These are phyloP conservation scores for Mortierella claussenii DNA, from an alignment of 192 early-diverging fungal species.

Conservation along the genomic window DNA sequence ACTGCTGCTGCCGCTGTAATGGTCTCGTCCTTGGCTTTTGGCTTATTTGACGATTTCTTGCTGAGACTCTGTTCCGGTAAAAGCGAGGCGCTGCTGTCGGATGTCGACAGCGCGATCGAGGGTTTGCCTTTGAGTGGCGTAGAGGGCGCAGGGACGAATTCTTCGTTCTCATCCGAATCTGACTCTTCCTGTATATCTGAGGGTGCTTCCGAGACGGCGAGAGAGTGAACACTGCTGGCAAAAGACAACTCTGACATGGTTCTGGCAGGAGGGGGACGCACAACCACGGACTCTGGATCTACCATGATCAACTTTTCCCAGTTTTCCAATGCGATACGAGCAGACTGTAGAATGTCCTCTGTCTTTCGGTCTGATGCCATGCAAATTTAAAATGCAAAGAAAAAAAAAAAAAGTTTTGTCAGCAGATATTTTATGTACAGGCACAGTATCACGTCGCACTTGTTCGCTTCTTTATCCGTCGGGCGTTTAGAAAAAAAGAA, in stretches of 20 bases:
- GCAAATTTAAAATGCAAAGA: background rate
- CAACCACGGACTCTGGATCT: slow-evolving; percentile 26
- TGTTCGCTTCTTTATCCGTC: background rate
- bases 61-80: background rate
- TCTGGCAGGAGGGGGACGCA: slow-evolving; percentile 38
- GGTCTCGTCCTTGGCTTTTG: background rate
- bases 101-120: slow-evolving; percentile 21
- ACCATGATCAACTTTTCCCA: slow-evolving; percentile 48
- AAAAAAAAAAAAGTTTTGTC: slow-evolving; percentile 1
- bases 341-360: slow-evolving; percentile 45
- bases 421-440: no score
- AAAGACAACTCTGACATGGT: slow-evolving; percentile 4
- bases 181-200: slow-evolving; percentile 5
- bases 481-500: background rate
- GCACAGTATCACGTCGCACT: no score
- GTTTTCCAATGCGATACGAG: slow-evolving; percentile 39
- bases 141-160: slow-evolving; percentile 37
- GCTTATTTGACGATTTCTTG: no score
- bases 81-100: background rate
- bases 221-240: slow-evolving; percentile 6
- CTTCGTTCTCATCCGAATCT: slow-evolving; percentile 22
- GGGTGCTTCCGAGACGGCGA: slow-evolving; percentile 20
- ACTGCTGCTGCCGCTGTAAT: background rate
- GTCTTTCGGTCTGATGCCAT: slow-evolving; percentile 37
- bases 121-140: slow-evolving; percentile 41